Percentiles rank a stretch among this genome's conserved stretches.
phyloP scores from a whole-genome alignment of 257 asterid genomes.

The Solanum dulcamara region DNA sequence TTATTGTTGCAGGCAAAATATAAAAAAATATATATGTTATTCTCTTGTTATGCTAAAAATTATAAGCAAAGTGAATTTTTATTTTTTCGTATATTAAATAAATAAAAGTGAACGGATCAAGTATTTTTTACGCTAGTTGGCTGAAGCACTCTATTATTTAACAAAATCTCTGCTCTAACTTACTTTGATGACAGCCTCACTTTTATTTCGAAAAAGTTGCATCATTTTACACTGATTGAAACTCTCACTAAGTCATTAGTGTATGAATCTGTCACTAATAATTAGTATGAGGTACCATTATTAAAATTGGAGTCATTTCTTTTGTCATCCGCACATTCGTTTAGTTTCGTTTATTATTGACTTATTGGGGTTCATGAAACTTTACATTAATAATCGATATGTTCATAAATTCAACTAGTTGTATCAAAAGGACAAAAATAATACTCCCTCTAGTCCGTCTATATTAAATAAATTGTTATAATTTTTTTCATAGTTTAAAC shows the following conservation, averaged over 20 bases:
- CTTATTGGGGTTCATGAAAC: background rate
- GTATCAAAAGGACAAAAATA: background rate
- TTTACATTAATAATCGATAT: background rate
- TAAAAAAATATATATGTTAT: too few species aligned
- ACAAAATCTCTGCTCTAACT: background rate
- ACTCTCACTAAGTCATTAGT: background rate
- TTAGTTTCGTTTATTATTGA: background rate
- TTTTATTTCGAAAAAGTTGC: background rate
- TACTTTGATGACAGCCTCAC: background rate
- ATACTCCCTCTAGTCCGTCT: background rate
- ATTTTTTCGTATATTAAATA: too few species aligned
- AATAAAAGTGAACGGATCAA: too few species aligned
- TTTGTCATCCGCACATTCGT: background rate
- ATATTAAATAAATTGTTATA: too few species aligned
- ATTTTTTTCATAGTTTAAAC: too few species aligned
- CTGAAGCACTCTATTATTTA: background rate
- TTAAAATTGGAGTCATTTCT: background rate
- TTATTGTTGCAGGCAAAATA: background rate
- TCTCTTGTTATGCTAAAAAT: background rate
- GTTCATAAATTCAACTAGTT: background rate
- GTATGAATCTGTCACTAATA: background rate
- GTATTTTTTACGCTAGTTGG: background rate
- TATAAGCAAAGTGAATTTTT: too few species aligned
- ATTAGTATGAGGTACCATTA: background rate
- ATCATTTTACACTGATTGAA: background rate